Evolutionary conservation across 257 asterid genomes (phyloP), one percentile per base, ranked within the genome.

Genomic region (Thymus quinquecostatus): DNA sequence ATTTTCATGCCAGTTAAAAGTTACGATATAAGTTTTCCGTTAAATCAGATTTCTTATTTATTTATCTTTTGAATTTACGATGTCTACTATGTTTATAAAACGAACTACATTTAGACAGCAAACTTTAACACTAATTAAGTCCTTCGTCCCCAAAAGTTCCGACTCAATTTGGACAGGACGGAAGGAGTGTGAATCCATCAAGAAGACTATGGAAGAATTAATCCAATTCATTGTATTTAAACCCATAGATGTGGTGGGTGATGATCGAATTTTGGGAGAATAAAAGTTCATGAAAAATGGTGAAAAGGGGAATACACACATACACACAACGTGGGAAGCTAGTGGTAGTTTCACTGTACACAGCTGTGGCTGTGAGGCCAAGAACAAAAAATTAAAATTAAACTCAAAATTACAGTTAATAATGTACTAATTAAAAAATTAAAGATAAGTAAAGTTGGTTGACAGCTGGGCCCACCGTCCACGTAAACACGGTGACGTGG

Each of bases 381-480:
- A 58, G 30, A 21, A 1, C 6, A 7, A 54, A 32, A 21, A 21
- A 21, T 21, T 21, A 21, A 21, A 8, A 10, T 4, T 33, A 33
- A 43, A 8, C 29, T 34, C 21, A 41, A 30, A 40, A 2, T 34
- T 30, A 43, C 61, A 45, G 66, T 56, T 64, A 5, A 47, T 60
- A 51, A 10, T 56, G 55, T 54, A 38, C 2, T 54, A 27, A 65
- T 41, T 53, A 48, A 68, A 57, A 57, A 75, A 1, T 70, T 7
- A 8, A 1, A 7, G 10, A 55, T 55, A 55, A 2, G 34, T 27
- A 38, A 69, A 56, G 48, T 27, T 43, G 29, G 36, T 53, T 41
- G 64, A 65, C 74, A 79, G 77, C 67, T 59, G 66, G 50, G 48
- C 73, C 36, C 71, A 76, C 29, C 57, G 69, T 66, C 79, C 70